These are phyloP conservation scores for Botrytis elliptica DNA, from an alignment of 2,329 filamentous ascomycete species.

Conservation along the genomic window DNA sequence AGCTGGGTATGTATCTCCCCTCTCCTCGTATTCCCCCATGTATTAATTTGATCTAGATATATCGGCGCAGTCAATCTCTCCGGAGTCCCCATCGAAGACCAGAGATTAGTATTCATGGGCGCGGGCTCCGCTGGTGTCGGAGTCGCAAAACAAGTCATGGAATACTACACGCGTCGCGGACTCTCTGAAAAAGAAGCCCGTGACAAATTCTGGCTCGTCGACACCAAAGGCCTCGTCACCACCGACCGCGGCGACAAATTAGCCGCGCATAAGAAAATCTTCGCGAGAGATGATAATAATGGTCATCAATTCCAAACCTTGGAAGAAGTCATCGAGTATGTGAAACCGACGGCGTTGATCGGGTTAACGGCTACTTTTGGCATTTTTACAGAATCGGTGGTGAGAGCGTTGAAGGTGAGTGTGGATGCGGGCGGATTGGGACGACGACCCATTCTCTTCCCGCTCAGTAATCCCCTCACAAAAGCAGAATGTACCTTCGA, in stretches of 20 bases:
- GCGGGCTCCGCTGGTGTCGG: constrained; percentile 94
- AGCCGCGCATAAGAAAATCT: constrained; percentile 82
- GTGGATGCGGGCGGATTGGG: constrained; percentile 65
- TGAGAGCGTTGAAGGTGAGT: constrained; percentile 66
- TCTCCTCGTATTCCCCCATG: not conserved
- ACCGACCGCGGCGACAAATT: constrained; percentile 89
- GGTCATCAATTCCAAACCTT: constrained; percentile 74
- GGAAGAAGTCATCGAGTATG: constrained; percentile 88
- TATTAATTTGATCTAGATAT: constrained; percentile 45
- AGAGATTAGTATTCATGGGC: constrained; percentile 93
- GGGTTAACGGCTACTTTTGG: constrained; percentile 93
- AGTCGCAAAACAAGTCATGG: constrained; percentile 95
- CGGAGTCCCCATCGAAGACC: constrained; percentile 80
- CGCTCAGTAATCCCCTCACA: constrained; percentile 90
- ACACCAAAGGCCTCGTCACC: constrained; percentile 94
- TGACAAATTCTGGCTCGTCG: constrained; percentile 94
- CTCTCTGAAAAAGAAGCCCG: constrained; percentile 83
- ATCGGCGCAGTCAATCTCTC: constrained; percentile 78
- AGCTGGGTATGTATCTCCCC: constrained; percentile 58
- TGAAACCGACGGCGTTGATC: constrained; percentile 91
- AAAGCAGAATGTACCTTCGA: constrained; percentile 98
- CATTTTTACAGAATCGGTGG: constrained; percentile 84
- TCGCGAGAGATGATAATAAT: constrained; percentile 62
- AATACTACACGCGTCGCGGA: constrained; percentile 92
- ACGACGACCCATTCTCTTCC: constrained; percentile 87